Base-by-base conservation (phyloP, 768 basidiomycete genomes). In the Pleurotus tuoliensis region DNA sequence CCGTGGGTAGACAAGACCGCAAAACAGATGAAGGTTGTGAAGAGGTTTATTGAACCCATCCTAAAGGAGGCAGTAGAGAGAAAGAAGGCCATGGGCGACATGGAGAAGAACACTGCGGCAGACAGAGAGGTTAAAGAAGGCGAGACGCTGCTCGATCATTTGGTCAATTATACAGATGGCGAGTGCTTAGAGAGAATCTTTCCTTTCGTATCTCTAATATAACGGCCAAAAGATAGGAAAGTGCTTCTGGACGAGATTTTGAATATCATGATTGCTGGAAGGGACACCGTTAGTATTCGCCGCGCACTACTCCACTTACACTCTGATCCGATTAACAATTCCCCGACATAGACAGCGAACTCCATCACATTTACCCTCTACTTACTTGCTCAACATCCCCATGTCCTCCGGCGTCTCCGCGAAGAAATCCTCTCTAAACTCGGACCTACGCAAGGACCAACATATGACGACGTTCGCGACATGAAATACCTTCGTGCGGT, bases 91-190 rank as follows among this genome's bases (percentile, higher is more conserved):
- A 48, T 30, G 46, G 64, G 48, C 6, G 67, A 66, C 8, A 58
- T 61, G 7, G 63, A 59, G 18, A 66, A 66, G 24, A 63, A 56
- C 24, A 72, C 40, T 30, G 49, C 63, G n/a, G 66, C 65, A 12
- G 72, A 71, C 8, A 62, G 66, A 39, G 67, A 71, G 51, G 75
- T 63, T 39, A 73, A 69, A 38, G 79, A 80, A 41, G 72, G 70
- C n/a, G 74, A 75, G 55, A 80, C 73, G 1, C 65, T 83, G 20
- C 64, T 83, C 61, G 79, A 81, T 53, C 79, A 83, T 66, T 62
- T 85, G 58, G 75, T 82, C n/a, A 74, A 76, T 37, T 74, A 74
- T 38, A 84, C 82, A 1, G 72, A 83, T 62, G 80, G 82, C 82
- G 27, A 50, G 69, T 58, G 39, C 16, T 12, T 16, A 11, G 9